phyloP scores from a whole-genome alignment of 768 basidiomycete species.

The Fomitopsis serialis region DNA sequence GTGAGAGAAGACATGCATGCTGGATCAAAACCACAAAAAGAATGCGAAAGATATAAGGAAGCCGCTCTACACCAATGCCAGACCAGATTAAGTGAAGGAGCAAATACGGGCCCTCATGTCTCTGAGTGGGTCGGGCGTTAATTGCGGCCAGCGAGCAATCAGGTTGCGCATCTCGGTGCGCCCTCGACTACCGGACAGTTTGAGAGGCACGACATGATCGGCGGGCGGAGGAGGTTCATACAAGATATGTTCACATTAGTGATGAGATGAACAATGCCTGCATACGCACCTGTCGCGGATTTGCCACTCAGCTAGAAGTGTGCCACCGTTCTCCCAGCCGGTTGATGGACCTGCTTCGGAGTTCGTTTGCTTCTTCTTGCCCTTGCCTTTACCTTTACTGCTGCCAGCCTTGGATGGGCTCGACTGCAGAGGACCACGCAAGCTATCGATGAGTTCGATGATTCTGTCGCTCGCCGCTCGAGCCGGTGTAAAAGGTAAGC shows the following conservation, averaged over 20 bases:
- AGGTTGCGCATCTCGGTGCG: conserved; percentile 44
- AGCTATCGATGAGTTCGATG: conserved; percentile 46
- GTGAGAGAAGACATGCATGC: too few species aligned
- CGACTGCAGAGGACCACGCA: conserved; percentile 16
- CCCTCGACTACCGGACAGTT: conserved; percentile 36
- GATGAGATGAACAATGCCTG: not conserved
- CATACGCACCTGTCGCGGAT: conserved; percentile 46
- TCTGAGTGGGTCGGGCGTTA: conserved; percentile 48
- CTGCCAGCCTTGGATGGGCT: not conserved
- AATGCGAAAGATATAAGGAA: too few species aligned
- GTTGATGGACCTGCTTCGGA: conserved; percentile 28
- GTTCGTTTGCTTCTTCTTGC: conserved; percentile 32
- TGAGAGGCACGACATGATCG: not conserved
- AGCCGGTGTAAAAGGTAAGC: conserved; percentile 63
- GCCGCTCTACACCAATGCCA: too few species aligned
- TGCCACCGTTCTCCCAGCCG: conserved; percentile 50
- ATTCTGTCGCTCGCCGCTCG: conserved; percentile 48
- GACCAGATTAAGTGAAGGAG: not conserved
- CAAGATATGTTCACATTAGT: not conserved
- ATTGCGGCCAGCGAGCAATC: conserved; percentile 37
- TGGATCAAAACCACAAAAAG: too few species aligned
- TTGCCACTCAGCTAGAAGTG: conserved; percentile 49
- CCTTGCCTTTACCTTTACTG: not conserved
- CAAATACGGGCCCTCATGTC: conserved; percentile 8
- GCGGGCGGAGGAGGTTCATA: too few species aligned